phyloP scores from a whole-genome alignment of 805 yeast genomes.

The Candida anglica region DNA sequence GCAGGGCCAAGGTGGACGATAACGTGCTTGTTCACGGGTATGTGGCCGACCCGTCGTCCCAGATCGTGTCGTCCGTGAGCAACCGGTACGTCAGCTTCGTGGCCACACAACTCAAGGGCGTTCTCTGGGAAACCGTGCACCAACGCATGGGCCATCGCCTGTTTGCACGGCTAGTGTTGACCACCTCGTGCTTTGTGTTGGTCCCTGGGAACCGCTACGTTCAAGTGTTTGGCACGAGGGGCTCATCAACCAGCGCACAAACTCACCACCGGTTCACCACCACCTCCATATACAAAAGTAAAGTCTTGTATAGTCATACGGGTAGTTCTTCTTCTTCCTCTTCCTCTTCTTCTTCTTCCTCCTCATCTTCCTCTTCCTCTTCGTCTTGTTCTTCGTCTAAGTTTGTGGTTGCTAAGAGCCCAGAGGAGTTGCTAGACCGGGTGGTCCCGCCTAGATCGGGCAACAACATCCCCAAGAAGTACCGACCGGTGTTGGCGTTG shows the following conservation, averaged over 20 bases:
- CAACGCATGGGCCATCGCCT: slow-evolving; percentile 31
- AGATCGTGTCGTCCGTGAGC: slow-evolving; percentile 15
- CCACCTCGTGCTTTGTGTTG: slow-evolving; percentile 23
- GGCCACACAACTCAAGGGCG: slow-evolving; percentile 36
- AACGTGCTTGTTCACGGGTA: neutral
- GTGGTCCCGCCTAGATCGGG: no score
- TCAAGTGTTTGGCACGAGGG: slow-evolving; percentile 20
- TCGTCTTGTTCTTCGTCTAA: no score
- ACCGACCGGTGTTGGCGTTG: no score
- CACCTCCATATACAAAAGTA: no score
- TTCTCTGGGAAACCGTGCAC: slow-evolving; percentile 42
- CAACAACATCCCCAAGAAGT: no score
- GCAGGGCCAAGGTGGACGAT: neutral
- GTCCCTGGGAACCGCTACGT: slow-evolving; percentile 9
- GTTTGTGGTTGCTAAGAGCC: no score
- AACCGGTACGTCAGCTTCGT: slow-evolving; percentile 31
- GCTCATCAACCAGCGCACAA: neutral
- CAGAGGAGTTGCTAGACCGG: no score
- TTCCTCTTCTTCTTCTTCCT: no score
- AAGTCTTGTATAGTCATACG: no score
- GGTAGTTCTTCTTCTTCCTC: no score
- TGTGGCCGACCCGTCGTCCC: neutral
- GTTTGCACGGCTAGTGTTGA: slow-evolving; percentile 39
- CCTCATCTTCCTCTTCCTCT: no score
- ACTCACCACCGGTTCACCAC: no score